Base-by-base conservation (phyloP, 306 rosid species). In the Elaeagnus macrophylla region DNA sequence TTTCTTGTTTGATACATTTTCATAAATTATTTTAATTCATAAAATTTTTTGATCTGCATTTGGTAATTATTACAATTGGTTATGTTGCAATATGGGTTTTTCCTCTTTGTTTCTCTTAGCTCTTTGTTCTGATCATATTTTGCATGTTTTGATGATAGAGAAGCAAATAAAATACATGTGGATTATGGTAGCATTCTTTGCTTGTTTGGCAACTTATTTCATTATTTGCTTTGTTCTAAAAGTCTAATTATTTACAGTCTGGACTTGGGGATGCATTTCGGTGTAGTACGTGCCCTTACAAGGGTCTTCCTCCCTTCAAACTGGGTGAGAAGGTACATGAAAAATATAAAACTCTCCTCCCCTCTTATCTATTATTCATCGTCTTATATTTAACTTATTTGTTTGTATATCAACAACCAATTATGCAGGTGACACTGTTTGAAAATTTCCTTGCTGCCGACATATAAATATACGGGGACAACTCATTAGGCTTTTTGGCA, bases 241-340 rank as follows among this genome's bases (percentile, higher is more conserved):
- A 59, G n/a, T 64, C 64, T 16, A 68, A 39, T 67, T 5, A 61
- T 49, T 52, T 78, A 75, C 93, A 91, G 99, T 91, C 96, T 80
- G 96, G 96, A 8, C 75, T 91, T 11, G 96, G 99, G 37, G 99
- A 91, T 71, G 99, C 99, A 58, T 91, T 91, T 62, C 87, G 99
- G 65, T n/a, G n/a, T n/a, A n/a, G n/a, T n/a, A n/a, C n/a, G n/a
- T n/a, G n/a, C n/a, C n/a, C n/a, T n/a, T n/a, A 87, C 81, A 91
- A 84, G 74, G 99, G 99, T 47, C 87, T 91, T 61, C 93, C 96
- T 60, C 57, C 89, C 18, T 91, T 91, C 77, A 87, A 87, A 75
- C 83, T 85, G 41, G 97, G 97, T n/a, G 93, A 91, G 71, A 91
- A 91, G 99, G 99, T 91, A 78, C 9, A 7, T 56, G n/a, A 44